Conservation (phyloP, 768 basidiomycete species). For the Boletus speciosus region DNA sequence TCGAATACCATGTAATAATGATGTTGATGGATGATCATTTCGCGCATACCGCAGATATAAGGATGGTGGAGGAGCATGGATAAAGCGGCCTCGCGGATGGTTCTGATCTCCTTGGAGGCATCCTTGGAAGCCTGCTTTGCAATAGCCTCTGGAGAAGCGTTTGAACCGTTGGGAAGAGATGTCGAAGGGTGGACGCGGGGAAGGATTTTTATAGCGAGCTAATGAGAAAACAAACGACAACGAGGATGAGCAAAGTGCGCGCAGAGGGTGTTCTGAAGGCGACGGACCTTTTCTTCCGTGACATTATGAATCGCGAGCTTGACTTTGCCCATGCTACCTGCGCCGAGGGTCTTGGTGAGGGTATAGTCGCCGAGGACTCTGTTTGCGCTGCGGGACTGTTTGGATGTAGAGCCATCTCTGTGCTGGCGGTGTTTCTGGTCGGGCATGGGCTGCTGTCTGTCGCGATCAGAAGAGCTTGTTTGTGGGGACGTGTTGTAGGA, state of each 20-base stretch:
- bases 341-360: slow-evolving; percentile 93
- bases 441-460: slow-evolving; percentile 26
- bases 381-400: slow-evolving; percentile 35
- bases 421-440: slow-evolving; percentile 28
- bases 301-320: slow-evolving; percentile 89
- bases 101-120: slow-evolving; percentile 93
- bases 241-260: slow-evolving; percentile 7
- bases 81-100: slow-evolving; percentile 91
- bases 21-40: slow-evolving; percentile 96
- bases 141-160: slow-evolving; percentile 49
- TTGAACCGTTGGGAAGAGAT: slow-evolving; percentile 46
- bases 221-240: slow-evolving; percentile 4
- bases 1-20: slow-evolving; percentile 99
- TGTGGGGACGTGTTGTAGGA: slow-evolving; percentile 35
- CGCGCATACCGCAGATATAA: slow-evolving; percentile 98
- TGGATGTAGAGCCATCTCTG: slow-evolving; percentile 32
- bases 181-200: slow-evolving; percentile 73
- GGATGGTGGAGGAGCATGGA: slow-evolving; percentile 97
- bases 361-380: slow-evolving; percentile 91
- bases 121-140: slow-evolving; percentile 86
- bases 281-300: slow-evolving; percentile 85
- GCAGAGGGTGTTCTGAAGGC: slow-evolving; percentile 16
- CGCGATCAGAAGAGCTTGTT: slow-evolving; percentile 33
- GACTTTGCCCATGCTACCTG: slow-evolving; percentile 99
- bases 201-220: slow-evolving; percentile 99